Evolutionary conservation across 306 rosid species (phyloP).

Genomic region (Quercus alba): DNA sequence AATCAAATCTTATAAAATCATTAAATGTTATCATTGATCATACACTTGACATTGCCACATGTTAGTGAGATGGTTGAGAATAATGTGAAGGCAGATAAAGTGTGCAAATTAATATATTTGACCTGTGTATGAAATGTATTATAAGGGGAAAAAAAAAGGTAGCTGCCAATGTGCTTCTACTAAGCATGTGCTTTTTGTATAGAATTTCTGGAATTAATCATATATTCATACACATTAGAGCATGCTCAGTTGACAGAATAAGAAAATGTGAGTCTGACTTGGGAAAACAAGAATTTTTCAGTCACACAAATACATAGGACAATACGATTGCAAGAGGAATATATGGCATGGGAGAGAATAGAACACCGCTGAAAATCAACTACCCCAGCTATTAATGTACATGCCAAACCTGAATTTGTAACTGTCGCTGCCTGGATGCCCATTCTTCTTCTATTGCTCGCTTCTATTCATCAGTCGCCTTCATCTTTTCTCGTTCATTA

Average conservation of each 20-base stretch:
- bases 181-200: background rate
- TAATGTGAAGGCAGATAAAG: background rate
- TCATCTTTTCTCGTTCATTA: constrained; percentile 69
- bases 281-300: background rate
- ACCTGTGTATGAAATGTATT: background rate
- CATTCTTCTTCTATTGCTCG: constrained; percentile 78
- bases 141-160: background rate
- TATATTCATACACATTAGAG: background rate
- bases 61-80: background rate
- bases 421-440: constrained; percentile 77
- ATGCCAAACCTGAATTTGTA: constrained; percentile 78
- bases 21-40: no score
- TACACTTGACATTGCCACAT: no score
- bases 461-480: constrained; percentile 86
- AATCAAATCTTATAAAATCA: no score
- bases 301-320: background rate
- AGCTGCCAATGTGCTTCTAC: background rate
- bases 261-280: background rate
- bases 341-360: constrained; percentile 2
- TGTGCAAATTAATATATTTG: background rate
- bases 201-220: background rate
- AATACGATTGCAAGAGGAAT: background rate
- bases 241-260: background rate
- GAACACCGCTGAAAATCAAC: background rate
- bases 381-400: background rate